Percentiles rank a stretch among this genome's conserved stretches.
Conservation (phyloP, 805 yeast species). For the Candida sonorensis region DNA sequence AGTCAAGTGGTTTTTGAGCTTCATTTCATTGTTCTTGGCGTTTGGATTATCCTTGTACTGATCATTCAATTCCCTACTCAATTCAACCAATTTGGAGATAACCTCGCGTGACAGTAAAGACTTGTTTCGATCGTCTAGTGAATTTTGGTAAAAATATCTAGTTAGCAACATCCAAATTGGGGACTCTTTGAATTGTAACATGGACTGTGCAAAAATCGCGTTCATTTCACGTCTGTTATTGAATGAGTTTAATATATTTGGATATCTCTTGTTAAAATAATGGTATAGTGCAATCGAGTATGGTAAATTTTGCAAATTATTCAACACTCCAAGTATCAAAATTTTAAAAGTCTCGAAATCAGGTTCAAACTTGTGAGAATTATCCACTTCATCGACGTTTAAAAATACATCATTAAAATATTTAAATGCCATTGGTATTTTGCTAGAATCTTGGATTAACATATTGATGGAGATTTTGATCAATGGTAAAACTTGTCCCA, state of each 20-base stretch:
- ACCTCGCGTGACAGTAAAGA: too few relatives aligned
- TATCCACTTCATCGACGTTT: not conserved
- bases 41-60: too few relatives aligned
- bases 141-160: slow-evolving; percentile 12
- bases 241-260: slow-evolving; percentile 1
- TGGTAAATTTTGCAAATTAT: slow-evolving; percentile 11
- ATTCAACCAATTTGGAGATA: too few relatives aligned
- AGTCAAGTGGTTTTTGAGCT: slow-evolving; percentile 10
- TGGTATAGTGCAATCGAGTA: slow-evolving; percentile 15
- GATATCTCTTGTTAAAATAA: slow-evolving; percentile 4
- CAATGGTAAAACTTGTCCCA: too few relatives aligned
- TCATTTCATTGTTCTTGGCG: slow-evolving; percentile 1
- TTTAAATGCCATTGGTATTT: not conserved
- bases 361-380: slow-evolving; percentile 1
- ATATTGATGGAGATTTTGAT: too few relatives aligned
- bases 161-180: slow-evolving; percentile 13
- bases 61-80: too few relatives aligned
- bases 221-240: slow-evolving; percentile 6
- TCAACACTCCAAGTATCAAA: slow-evolving; percentile 8
- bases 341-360: slow-evolving; percentile 3
- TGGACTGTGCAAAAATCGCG: slow-evolving; percentile 7
- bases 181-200: slow-evolving; percentile 11
- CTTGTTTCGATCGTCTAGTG: slow-evolving; percentile 6
- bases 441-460: too few relatives aligned
- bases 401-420: not conserved